Evolutionary conservation across 371 early-diverging fungal genomes (phyloP).

Genomic region (Mucor saturninus): DNA sequence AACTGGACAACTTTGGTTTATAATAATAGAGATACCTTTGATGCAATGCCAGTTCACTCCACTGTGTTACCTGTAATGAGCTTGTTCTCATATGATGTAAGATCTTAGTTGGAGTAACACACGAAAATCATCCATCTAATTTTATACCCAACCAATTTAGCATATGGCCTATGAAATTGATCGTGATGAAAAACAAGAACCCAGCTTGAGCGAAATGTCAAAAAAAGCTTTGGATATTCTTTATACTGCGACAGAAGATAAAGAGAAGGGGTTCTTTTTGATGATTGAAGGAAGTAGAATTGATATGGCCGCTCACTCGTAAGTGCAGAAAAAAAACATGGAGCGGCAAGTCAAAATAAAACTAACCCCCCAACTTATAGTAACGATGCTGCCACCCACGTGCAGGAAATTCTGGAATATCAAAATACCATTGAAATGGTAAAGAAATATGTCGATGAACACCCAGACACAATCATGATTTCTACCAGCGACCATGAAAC

Average conservation of each 20-base stretch:
- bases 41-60: constrained; percentile 37
- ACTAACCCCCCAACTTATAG: constrained; percentile 36
- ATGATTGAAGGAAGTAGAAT: constrained; percentile 97
- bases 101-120: too few relatives aligned
- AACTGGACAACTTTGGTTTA: constrained; percentile 70
- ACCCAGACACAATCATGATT: constrained; percentile 86
- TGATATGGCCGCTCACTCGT: constrained; percentile 84
- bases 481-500: constrained; percentile 95
- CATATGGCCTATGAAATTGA: constrained; percentile 95
- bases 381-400: constrained; percentile 92
- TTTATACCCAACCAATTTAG: too few relatives aligned
- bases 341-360: not conserved
- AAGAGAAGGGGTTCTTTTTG: constrained; percentile 84
- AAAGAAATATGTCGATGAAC: constrained; percentile 70
- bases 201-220: constrained; percentile 88
- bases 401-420: constrained; percentile 90
- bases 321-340: constrained; percentile 20
- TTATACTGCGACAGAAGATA: constrained; percentile 35
- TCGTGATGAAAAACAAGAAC: constrained; percentile 67
- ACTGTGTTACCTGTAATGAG: constrained; percentile 74
- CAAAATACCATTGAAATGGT: constrained; percentile 77
- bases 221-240: constrained; percentile 75
- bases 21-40: constrained; percentile 60
- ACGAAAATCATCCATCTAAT: too few relatives aligned
- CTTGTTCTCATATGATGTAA: constrained; percentile 59